phyloP scores from a whole-genome alignment of 1,284 basidiomycete genomes.

The Cryptococcus floricola region DNA sequence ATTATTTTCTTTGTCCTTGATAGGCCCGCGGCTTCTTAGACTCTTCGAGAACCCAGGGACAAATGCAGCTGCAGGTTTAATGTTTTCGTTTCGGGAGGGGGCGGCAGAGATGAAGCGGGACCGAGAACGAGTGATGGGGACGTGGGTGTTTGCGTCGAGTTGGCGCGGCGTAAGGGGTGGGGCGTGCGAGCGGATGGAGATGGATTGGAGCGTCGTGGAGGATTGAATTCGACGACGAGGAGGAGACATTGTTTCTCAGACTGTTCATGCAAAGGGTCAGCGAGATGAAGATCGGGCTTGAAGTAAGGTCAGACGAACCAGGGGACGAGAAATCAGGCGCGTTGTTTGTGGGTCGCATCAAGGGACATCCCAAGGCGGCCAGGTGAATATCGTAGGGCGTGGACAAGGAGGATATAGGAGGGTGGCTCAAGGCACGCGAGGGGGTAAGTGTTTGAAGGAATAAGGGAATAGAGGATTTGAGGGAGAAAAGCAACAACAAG shows the following conservation, averaged over 20 bases:
- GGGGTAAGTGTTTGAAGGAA: neutral
- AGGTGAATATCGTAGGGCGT: neutral
- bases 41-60: constrained; percentile 3
- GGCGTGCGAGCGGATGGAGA: constrained; percentile 5
- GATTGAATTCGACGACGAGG: constrained; percentile 9
- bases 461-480: neutral
- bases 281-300: neutral
- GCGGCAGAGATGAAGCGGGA: neutral
- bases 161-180: neutral
- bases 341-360: constrained; percentile 5
- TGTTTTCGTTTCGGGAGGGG: constrained; percentile 8
- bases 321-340: constrained; percentile 12
- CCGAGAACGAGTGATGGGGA: neutral
- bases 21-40: constrained; percentile 12
- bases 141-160: neutral
- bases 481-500: neutral
- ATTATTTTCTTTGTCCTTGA: constrained; percentile 6
- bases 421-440: neutral
- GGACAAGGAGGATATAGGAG: neutral
- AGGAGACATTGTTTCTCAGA: constrained; percentile 8
- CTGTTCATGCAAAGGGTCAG: neutral
- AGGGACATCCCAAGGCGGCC: neutral
- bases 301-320: constrained; percentile 1
- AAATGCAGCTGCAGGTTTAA: neutral
- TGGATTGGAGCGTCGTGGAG: constrained; percentile 6